Conservation (phyloP, 805 yeast genomes). For the Candida ficus region DNA sequence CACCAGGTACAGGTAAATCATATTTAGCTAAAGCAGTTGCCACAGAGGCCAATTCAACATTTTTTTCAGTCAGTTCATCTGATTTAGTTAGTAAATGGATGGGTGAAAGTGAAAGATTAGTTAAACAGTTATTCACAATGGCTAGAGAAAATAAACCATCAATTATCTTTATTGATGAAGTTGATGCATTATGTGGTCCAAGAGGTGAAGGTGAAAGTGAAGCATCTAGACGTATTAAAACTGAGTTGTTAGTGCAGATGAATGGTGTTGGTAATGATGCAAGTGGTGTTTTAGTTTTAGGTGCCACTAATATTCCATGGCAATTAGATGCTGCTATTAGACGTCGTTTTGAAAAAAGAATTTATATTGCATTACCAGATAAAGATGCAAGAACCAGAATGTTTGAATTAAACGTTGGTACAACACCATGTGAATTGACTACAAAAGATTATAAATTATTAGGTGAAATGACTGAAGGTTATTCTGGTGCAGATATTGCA, state of each 20-base stretch:
- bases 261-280: slow-evolving; percentile 98
- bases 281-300: slow-evolving; percentile 86
- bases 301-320: slow-evolving; percentile 99
- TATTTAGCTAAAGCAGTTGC: slow-evolving; percentile 97
- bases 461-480: slow-evolving; percentile 94
- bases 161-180: slow-evolving; percentile 95
- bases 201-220: slow-evolving; percentile 98
- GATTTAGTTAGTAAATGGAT: slow-evolving; percentile 98
- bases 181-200: slow-evolving; percentile 96
- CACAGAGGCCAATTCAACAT: slow-evolving; percentile 95
- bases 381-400: slow-evolving; percentile 85
- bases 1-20: slow-evolving; percentile 98
- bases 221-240: slow-evolving; percentile 92
- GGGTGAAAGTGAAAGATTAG: slow-evolving; percentile 97
- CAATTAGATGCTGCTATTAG: slow-evolving; percentile 96
- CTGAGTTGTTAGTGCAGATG: slow-evolving; percentile 95
- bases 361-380: slow-evolving; percentile 93
- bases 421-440: slow-evolving; percentile 75
- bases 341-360: slow-evolving; percentile 92
- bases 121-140: slow-evolving; percentile 90
- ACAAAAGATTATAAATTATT: slow-evolving; percentile 69
- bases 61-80: slow-evolving; percentile 92
- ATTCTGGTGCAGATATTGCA: slow-evolving; percentile 95
- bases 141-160: slow-evolving; percentile 96
- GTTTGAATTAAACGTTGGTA: slow-evolving; percentile 92